A percentile compares a stretch with the other conserved stretches of the same genome.
These are phyloP conservation scores for Hypoxylon sp. DNA, from an alignment of 2,329 filamentous ascomycete species.

Conservation along the genomic window DNA sequence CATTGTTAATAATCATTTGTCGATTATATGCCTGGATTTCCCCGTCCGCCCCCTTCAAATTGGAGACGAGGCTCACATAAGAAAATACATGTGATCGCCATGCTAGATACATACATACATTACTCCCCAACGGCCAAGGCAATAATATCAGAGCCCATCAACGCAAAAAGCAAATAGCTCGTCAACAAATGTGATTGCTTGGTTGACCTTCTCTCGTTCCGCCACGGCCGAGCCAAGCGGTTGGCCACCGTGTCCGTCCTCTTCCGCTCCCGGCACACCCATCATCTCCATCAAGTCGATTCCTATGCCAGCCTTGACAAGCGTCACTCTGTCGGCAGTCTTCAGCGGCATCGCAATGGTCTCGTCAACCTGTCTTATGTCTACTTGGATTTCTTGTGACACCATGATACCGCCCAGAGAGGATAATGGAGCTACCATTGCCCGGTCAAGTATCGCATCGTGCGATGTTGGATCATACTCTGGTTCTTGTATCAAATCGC, in stretches of 20 bases:
- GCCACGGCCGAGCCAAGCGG: conserved; percentile 44
- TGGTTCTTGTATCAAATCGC: conserved; percentile 38
- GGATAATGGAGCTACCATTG: conserved; percentile 20
- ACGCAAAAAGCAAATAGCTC: conserved; percentile 43
- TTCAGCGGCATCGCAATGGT: conserved; percentile 24
- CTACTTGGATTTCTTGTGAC: conserved; percentile 67
- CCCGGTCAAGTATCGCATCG: conserved; percentile 24
- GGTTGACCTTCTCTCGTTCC: conserved; percentile 48
- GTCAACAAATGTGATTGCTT: conserved; percentile 44
- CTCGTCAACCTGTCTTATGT: conserved; percentile 49
- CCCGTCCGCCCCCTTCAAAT: too few species aligned
- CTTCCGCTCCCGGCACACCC: conserved; percentile 33
- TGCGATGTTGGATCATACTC: conserved; percentile 2
- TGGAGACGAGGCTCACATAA: too few species aligned
- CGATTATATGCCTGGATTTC: too few species aligned
- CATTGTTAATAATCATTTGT: background rate
- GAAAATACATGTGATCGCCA: too few species aligned
- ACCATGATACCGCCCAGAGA: conserved; percentile 67
- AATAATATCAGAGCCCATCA: conserved; percentile 30
- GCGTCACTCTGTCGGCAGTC: conserved; percentile 28
- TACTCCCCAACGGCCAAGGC: background rate
- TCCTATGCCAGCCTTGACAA: conserved; percentile 30
- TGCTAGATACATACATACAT: background rate
- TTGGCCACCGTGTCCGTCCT: conserved; percentile 15
- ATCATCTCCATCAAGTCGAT: conserved; percentile 41